phyloP scores from a whole-genome alignment of 768 basidiomycete genomes.

The Leccinum rimulosum region DNA sequence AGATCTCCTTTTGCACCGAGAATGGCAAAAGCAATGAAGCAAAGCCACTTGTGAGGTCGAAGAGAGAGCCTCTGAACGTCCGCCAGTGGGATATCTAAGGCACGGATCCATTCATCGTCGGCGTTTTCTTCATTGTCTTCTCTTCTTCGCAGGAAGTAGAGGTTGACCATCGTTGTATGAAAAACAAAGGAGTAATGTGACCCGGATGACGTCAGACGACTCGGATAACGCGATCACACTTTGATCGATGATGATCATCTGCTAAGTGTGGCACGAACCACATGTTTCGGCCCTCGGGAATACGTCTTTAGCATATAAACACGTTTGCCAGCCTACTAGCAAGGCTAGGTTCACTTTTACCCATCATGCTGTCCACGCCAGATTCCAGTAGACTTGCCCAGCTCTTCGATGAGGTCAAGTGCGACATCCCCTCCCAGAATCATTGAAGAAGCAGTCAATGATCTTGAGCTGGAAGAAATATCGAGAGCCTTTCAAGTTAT shows the following conservation, averaged over 20 bases:
- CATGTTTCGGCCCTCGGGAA: neutral
- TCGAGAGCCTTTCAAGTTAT: slow-evolving; percentile 47
- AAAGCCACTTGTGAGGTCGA: neutral
- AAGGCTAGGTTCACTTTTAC: neutral
- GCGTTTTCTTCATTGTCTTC: neutral
- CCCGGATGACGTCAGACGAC: no score
- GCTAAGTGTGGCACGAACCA: no score
- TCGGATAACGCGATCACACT: no score
- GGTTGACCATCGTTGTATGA: neutral
- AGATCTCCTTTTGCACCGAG: neutral
- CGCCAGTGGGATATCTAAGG: neutral
- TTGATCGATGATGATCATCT: no score
- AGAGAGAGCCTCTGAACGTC: neutral
- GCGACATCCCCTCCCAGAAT: slow-evolving; percentile 44
- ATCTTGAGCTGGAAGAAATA: slow-evolving; percentile 47
- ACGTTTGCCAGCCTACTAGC: neutral
- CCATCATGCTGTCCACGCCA: slow-evolving; percentile 23
- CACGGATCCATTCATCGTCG: neutral
- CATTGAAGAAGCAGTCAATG: slow-evolving; percentile 54
- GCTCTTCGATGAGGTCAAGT: slow-evolving; percentile 23
- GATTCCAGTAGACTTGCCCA: slow-evolving; percentile 18
- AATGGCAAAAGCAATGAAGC: neutral
- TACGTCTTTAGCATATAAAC: slow-evolving; percentile 3
- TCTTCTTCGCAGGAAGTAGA: neutral
- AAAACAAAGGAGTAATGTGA: no score